Base-by-base conservation (phyloP, 768 basidiomycete genomes). In the Rubroboletus satanas region DNA sequence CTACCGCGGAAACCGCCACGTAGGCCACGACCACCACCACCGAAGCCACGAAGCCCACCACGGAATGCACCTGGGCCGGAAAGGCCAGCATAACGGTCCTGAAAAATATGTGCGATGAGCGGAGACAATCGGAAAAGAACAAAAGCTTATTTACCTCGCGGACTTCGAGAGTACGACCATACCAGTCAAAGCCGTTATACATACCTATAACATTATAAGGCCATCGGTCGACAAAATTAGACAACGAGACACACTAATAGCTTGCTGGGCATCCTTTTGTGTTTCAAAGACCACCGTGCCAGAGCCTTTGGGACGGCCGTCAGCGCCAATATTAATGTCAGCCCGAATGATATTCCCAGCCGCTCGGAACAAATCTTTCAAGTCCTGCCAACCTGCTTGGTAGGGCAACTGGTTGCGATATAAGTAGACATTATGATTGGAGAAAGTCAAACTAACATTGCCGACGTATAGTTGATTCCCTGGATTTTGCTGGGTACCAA, bases 101-200 rank as follows among this genome's bases (percentile, higher is more conserved):
- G 57, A 29, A 32, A 15, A n/a, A n/a, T 0, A 23, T 47, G 48
- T 38, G 15, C 3, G 15, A 56, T 53, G 17, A 45, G 18, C 4
- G 35, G 2, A 36, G 11, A 46, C 44, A 55, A 41, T 41, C 4
- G 2, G 0, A 23, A 56, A 49, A 28, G 7, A 2, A n/a, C 5
- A 3, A 21, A 14, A 38, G 17, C 10, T 10, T 4, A 65, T 78
- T 58, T 69, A 91, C 93, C 82, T 97, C 93, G 61, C 95, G 89
- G 35, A 98, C 96, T 77, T 99, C 96, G 12, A 99, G 84, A 8
- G 87, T 84, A 45, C 91, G 88, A 8, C 95, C 95, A 69, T 95
- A 95, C 93, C 96, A 98, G 58, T 97, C 94, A 63, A 91, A 97
- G 29, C 95, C 95, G 55, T 97, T 89, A 70, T 95, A 98, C 92